A percentile compares a stretch with the other conserved stretches of the same genome.
Conservation (phyloP, 306 rosid genomes). For the Astragalus glycyphyllos region DNA sequence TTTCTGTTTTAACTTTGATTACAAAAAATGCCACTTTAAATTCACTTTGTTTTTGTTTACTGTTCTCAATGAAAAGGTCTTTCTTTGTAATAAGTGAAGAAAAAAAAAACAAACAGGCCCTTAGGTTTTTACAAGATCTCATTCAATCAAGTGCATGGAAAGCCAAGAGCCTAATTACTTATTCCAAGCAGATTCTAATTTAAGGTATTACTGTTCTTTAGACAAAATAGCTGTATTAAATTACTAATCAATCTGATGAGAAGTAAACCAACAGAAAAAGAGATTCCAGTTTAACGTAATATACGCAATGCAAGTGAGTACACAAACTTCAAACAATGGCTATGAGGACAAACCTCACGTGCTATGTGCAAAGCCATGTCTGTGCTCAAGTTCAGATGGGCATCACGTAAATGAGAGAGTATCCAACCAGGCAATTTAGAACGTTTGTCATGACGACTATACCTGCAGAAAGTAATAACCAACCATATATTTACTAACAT, state of each 20-base stretch:
- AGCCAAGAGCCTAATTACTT: not conserved
- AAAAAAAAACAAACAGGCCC: not conserved
- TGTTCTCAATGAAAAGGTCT: too few species aligned
- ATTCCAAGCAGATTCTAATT: not conserved
- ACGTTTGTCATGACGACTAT: constrained; percentile 96
- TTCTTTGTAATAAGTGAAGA: too few species aligned
- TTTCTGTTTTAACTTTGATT: too few species aligned
- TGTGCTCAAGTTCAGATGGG: constrained; percentile 93
- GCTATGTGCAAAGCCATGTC: constrained; percentile 99
- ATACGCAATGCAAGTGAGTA: constrained; percentile 5
- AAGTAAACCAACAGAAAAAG: not conserved
- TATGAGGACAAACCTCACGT: constrained; percentile 67
- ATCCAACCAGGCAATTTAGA: constrained; percentile 98
- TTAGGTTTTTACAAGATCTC: not conserved
- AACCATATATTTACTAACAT: not conserved
- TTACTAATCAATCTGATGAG: constrained; percentile 1
- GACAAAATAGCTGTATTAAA: constrained; percentile 12
- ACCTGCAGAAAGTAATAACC: constrained; percentile 57
- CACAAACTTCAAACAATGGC: constrained; percentile 5
- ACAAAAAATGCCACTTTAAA: not conserved
- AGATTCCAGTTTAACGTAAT: not conserved
- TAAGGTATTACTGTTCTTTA: not conserved
- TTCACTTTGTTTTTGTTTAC: too few species aligned
- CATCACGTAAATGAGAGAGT: constrained; percentile 87
- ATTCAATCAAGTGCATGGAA: not conserved